Base-by-base conservation (phyloP, 192 early-diverging fungal species). In the Podila epicladia region DNA sequence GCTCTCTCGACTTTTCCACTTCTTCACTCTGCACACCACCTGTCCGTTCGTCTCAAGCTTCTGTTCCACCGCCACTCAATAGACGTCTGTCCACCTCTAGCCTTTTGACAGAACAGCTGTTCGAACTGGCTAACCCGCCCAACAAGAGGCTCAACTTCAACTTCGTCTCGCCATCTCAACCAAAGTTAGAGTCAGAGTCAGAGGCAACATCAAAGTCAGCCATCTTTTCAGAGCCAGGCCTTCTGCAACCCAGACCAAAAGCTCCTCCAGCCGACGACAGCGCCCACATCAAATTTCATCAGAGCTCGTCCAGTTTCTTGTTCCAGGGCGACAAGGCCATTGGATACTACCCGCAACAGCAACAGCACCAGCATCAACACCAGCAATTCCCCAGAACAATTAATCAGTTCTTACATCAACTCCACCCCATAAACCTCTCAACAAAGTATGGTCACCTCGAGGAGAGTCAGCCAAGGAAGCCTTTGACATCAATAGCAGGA, bases 401-500 rank as follows among this genome's bases (percentile, higher is more conserved):
- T 24, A 55, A 55, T 55, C 53, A 55, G 22, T n/a, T 55, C 53
- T 24, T 55, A 2, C 53, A 55, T 24, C 53, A 55, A 26, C 24
- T 55, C 8, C 53, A 55, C 11, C 53, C 53, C 24, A 22, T 55
- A 4, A 55, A 9, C 41, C 26, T 58, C 17, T 4, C 24, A 20
- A 20, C 24, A 8, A 64, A 35, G 11, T 35, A 45, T 24, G 35
- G 19, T 24, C 29, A 41, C 2, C n/a, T 5, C 20, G 24, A 72
- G 33, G 53, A 41, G 53, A 26, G 15, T 12, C 26, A 28, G 20
- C 66, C 71, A 6, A 48, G 77, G 37, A 72, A 65, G 17, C 62
- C 77, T 0, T 32, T 80, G 49, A 80, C 77, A 5, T 80, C 77
- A 13, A 80, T 80, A 51, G 67, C 59, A 22, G 71, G 71, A 26